Conservation (phyloP, 1,139 yeast genomes). For the Magnusiomyces magnusii region DNA sequence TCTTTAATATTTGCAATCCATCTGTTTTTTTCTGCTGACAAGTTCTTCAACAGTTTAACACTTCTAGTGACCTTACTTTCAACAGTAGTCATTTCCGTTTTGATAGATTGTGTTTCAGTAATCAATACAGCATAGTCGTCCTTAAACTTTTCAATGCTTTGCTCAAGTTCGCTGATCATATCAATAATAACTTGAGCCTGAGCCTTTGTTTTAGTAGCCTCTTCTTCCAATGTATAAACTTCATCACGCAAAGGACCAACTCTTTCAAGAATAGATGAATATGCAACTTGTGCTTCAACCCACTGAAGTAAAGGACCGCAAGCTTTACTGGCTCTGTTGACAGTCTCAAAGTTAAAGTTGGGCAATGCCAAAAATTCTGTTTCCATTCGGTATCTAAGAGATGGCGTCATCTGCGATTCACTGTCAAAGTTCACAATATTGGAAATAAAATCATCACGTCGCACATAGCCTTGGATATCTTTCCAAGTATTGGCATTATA, state of each 20-base stretch:
- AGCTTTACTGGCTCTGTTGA: slow-evolving; percentile 86
- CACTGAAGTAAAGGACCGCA: slow-evolving; percentile 90
- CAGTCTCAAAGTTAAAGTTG: slow-evolving; percentile 64
- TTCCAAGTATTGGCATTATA: slow-evolving; percentile 66
- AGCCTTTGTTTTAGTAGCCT: slow-evolving; percentile 58
- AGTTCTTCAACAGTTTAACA: slow-evolving; percentile 49
- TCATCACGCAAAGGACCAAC: slow-evolving; percentile 73
- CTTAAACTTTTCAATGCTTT: slow-evolving; percentile 60
- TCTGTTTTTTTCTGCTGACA: slow-evolving; percentile 63
- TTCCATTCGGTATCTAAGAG: slow-evolving; percentile 51
- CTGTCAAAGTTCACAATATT: slow-evolving; percentile 71
- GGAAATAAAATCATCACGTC: slow-evolving; percentile 83
- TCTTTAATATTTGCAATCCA: slow-evolving; percentile 57
- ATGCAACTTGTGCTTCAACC: slow-evolving; percentile 81
- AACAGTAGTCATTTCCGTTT: slow-evolving; percentile 59
- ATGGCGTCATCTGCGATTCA: slow-evolving; percentile 48
- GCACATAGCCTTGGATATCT: slow-evolving; percentile 71
- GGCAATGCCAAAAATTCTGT: slow-evolving; percentile 51
- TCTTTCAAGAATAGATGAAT: slow-evolving; percentile 57
- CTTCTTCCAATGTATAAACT: slow-evolving; percentile 50
- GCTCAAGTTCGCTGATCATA: slow-evolving; percentile 70
- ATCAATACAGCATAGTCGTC: slow-evolving; percentile 62
- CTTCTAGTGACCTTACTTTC: slow-evolving; percentile 59
- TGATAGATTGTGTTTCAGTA: slow-evolving; percentile 70
- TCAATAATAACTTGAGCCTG: slow-evolving; percentile 58